A percentile compares a stretch with the other conserved stretches of the same genome.
phyloP scores from a whole-genome alignment of 2,329 filamentous ascomycete genomes.

The Diaporthe longicolla region DNA sequence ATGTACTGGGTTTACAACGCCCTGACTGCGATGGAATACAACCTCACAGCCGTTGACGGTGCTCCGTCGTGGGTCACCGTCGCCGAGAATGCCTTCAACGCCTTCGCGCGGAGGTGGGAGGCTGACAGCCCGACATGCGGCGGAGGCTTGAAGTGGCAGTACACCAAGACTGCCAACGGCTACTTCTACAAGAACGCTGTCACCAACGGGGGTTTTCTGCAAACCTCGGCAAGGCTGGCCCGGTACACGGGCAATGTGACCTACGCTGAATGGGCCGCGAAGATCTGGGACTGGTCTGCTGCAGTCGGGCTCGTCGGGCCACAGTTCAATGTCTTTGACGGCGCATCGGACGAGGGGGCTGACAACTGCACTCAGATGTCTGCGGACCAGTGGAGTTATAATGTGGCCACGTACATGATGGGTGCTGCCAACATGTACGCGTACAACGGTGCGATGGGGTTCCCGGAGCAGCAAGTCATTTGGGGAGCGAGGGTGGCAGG shows the following conservation, averaged over 20 bases:
- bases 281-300: conserved; percentile 69
- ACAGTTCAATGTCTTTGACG: conserved; percentile 63
- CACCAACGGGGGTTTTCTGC: conserved; percentile 63
- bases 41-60: conserved; percentile 67
- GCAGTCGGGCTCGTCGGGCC: conserved; percentile 59
- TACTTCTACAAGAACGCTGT: conserved; percentile 66
- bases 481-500: conserved; percentile 64
- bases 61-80: conserved; percentile 76
- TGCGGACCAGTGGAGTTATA: conserved; percentile 65
- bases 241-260: conserved; percentile 76
- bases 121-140: conserved; percentile 74
- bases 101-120: conserved; percentile 78
- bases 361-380: conserved; percentile 60
- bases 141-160: conserved; percentile 84
- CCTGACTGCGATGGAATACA: conserved; percentile 76
- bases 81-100: conserved; percentile 84
- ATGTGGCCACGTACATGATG: conserved; percentile 62
- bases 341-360: conserved; percentile 62
- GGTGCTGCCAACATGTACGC: conserved; percentile 58
- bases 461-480: conserved; percentile 51
- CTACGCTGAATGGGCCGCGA: conserved; percentile 72
- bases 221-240: conserved; percentile 69
- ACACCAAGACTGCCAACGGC: conserved; percentile 82
- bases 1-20: conserved; percentile 78
- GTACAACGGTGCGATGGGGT: conserved; percentile 52